Evolutionary conservation across 2,329 filamentous ascomycete genomes (phyloP), one percentile per base, ranked within the genome.

Genomic region (Aphanocladium album): DNA sequence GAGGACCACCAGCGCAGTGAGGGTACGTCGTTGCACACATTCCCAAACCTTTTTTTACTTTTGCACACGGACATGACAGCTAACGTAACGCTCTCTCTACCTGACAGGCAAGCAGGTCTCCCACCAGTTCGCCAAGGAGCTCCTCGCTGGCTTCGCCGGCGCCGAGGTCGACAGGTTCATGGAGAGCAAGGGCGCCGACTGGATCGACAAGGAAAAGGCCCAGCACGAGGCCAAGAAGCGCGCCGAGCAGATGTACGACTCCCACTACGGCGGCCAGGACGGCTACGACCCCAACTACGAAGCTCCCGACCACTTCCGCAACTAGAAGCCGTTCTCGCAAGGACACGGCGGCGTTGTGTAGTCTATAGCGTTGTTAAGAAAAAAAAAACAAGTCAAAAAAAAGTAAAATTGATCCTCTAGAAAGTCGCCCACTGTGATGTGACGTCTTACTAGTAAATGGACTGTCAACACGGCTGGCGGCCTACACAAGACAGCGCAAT

Each of bases 61-160:
- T 21, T 5, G 2, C 33, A 7, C 21, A 16, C 35, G 25, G 35
- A 21, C 49, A 23, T n/a, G n/a, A 17, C 21, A 39, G 12, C 21
- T 33, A 17, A 50, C 25, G 11, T 11, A 6, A 27, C n/a, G n/a
- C 21, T 17, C 19, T 14, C n/a, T n/a, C n/a, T n/a, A n/a, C n/a
- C n/a, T n/a, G n/a, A 55, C 21, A 25, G 43, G 51, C 19, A 55
- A 91, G 79, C 72, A 82, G 7, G 86, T 93, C 67, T 83, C 80
- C 65, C 90, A 93, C 77, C 77, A 77, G 46, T 88, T 91, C 69
- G 90, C 90, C 71, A 93, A 93, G 79, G 90, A 93, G 77, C 72
- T 89, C 49, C 75, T 93, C 35, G 88, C 83, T 17, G 89, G 86
- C 62, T 79, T 93, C 60, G 89, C 87, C 30, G 89, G 84, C 52